These are phyloP conservation scores for Ambrosia trifida DNA, from an alignment of 129 eudicot genomes.

Conservation along the genomic window DNA sequence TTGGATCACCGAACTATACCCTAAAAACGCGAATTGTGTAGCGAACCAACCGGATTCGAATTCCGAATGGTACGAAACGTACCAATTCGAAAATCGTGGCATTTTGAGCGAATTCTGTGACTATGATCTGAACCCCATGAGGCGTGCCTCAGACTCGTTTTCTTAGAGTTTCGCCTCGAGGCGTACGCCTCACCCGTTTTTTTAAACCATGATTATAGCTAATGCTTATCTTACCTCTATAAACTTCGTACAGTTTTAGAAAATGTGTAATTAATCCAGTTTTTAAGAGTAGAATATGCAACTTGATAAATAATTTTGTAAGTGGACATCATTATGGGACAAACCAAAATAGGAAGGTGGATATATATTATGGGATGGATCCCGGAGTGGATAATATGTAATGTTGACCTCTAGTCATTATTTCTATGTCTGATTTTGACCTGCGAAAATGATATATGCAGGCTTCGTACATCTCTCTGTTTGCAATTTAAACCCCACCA, in stretches of 20 bases:
- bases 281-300: background rate
- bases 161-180: no score
- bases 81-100: no score
- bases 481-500: conserved; percentile 98
- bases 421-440: conserved; percentile 51
- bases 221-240: background rate
- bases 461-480: conserved; percentile 98
- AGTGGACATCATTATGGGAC: background rate
- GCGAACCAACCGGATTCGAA: no score
- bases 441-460: conserved; percentile 69
- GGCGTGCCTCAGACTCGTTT: no score
- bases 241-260: background rate
- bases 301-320: background rate
- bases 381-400: conserved; percentile 6
- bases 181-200: no score
- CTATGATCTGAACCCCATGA: no score
- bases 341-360: background rate
- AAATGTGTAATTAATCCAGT: background rate
- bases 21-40: no score
- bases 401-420: conserved; percentile 28
- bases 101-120: no score
- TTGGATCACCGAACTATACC: no score
- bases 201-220: no score
- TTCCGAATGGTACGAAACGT: no score
- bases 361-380: background rate